Conservation (phyloP, 495 filamentous ascomycete species). For the Neurospora pannonica region DNA sequence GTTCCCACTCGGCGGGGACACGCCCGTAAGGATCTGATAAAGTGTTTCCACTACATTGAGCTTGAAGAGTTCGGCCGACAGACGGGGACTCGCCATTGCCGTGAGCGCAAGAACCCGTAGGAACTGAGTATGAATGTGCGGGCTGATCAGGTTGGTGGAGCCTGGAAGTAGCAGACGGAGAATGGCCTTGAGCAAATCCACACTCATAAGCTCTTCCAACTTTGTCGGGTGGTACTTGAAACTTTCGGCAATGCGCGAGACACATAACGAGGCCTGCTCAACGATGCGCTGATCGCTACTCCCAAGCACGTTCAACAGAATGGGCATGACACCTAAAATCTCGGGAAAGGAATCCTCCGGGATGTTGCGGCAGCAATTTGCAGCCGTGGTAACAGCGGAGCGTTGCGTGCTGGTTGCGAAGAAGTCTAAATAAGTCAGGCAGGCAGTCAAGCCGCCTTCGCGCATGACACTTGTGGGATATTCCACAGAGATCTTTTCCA, state of each 20-base stretch:
- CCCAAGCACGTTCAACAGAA: conserved; percentile 73
- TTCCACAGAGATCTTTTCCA: conserved; percentile 96
- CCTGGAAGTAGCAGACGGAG: conserved; percentile 87
- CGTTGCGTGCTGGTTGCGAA: conserved; percentile 96
- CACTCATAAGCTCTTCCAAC: conserved; percentile 83
- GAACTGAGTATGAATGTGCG: conserved; percentile 95
- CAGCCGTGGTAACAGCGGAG: conserved; percentile 91
- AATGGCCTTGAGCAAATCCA: conserved; percentile 75
- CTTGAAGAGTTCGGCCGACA: conserved; percentile 87
- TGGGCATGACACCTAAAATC: conserved; percentile 91
- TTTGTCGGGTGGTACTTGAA: conserved; percentile 81
- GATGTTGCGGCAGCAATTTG: conserved; percentile 95
- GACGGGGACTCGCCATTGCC: conserved; percentile 72
- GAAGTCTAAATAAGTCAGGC: conserved; percentile 90
- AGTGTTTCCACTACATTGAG: conserved; percentile 97
- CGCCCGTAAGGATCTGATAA: conserved; percentile 94
- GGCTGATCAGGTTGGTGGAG: conserved; percentile 89
- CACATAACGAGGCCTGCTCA: conserved; percentile 91
- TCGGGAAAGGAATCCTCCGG: conserved; percentile 85
- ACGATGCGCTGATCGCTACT: conserved; percentile 96
- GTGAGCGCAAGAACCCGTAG: conserved; percentile 81
- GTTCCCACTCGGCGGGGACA: conserved; percentile 74
- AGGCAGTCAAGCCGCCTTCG: conserved; percentile 89
- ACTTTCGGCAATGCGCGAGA: conserved; percentile 94
- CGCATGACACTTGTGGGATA: conserved; percentile 94